phyloP scores from a whole-genome alignment of 2,329 filamentous ascomycete species.

The Arthroderma sp. region DNA sequence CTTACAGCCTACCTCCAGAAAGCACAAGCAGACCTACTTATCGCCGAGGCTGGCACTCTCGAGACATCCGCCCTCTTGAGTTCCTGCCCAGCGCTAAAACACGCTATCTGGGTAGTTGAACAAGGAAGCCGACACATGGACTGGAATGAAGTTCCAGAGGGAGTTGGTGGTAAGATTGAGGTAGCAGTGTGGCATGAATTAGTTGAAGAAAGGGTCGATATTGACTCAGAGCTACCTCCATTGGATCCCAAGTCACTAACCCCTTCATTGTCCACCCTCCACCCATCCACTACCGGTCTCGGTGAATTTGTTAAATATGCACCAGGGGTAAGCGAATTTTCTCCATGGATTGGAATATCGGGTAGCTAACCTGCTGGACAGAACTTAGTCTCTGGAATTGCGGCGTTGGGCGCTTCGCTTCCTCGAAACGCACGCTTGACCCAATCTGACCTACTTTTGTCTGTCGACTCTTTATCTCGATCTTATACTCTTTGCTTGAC shows the following conservation, averaged over 20 bases:
- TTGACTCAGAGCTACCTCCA: slow-evolving; percentile 51
- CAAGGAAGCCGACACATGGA: slow-evolving; percentile 84
- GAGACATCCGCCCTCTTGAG: slow-evolving; percentile 62
- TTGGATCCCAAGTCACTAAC: slow-evolving; percentile 41
- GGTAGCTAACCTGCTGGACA: slow-evolving; percentile 16
- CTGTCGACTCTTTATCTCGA: slow-evolving; percentile 66
- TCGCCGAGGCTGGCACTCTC: slow-evolving; percentile 76
- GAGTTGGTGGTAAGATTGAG: slow-evolving; percentile 59
- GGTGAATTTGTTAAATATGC: slow-evolving; percentile 71
- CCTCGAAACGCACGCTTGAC: slow-evolving; percentile 62
- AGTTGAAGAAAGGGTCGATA: slow-evolving; percentile 53
- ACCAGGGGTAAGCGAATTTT: slow-evolving; percentile 39
- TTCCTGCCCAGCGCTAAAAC: slow-evolving; percentile 55
- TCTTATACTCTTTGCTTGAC: slow-evolving; percentile 69
- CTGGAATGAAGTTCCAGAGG: slow-evolving; percentile 78
- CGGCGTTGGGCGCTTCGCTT: slow-evolving; percentile 62
- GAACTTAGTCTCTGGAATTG: slow-evolving; percentile 81
- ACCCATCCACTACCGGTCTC: slow-evolving; percentile 28
- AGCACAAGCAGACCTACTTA: slow-evolving; percentile 63
- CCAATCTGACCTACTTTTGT: slow-evolving; percentile 67
- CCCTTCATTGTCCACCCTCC: slow-evolving; percentile 33
- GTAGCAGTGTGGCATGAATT: slow-evolving; percentile 92
- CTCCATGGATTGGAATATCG: neutral
- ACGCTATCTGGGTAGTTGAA: slow-evolving; percentile 86
- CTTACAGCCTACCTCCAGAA: slow-evolving; percentile 60